Evolutionary conservation across 2,329 filamentous ascomycete genomes (phyloP), one percentile per base, ranked within the genome.

Genomic region (Colletotrichum musicola): DNA sequence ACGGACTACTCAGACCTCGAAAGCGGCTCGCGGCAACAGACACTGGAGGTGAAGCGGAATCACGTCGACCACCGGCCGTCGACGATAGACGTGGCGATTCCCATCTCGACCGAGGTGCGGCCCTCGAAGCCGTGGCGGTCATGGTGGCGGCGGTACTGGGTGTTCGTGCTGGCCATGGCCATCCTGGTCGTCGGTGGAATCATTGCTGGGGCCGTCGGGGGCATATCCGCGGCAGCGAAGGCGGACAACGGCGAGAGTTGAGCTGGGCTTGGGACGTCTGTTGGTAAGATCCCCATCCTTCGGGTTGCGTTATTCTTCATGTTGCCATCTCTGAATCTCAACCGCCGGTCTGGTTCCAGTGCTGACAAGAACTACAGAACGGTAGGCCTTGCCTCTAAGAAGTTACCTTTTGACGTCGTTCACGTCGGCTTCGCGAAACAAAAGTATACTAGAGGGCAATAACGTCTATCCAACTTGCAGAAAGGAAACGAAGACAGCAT

Each of bases 101-200:
- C 66, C 2, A 65, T 66, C 6, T 65, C 62, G 1, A 46, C 55
- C 4, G 62, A 35, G 10, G 50, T 22, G 3, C 27, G 16, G 18
- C 20, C 49, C 3, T 4, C 30, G 18, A 16, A 18, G 22, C 18
- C n/a, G 12, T 53, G 25, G 38, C 14, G 55, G 9, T 42, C 49
- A 7, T 69, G 66, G 62, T 44, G 63, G 42, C 55, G 62, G 14
- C 42, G 66, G 22, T 69, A 69, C 16, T 69, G 66, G 66, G 65
- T 69, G 0, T 69, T 69, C 10, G 50, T 61, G 7, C 22, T 69
- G 25, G 66, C 66, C 16, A 69, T 69, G 66, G 27, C 55, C 3
- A 56, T 69, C 7, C 62, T 69, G 1, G 16, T 69, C 16, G 22
- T 61, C 14, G 66, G 66, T 7, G 66, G 66, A 1, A 61, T 69